Base-by-base conservation (phyloP, 768 basidiomycete genomes). In the Mycena pura region DNA sequence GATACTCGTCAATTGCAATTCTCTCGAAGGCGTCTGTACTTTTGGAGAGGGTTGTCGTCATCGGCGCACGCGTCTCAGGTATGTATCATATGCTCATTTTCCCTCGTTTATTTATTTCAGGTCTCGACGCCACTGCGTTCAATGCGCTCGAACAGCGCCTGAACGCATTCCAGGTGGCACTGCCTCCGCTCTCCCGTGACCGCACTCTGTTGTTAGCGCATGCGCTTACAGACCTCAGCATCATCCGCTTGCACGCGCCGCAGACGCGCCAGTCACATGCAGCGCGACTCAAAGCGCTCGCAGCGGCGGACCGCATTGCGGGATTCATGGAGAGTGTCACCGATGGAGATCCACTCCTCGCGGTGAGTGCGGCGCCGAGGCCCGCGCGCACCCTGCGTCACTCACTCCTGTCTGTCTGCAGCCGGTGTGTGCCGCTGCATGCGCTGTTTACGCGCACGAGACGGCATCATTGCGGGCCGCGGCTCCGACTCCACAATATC, bases 1-100 rank as follows among this genome's bases (percentile, higher is more conserved):
- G 54, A 13, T 43, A 43, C 28, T 39, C 55, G 0, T 15, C 62
- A 1, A 27, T 53, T 10, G 48, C 62, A 13, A 31, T 63, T 13
- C 15, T 63, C 2, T 28, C 36, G 6, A 63, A 63, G 19, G 49
- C 62, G 2, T 63, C 62, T 5, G 49, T 50, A 19, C 25, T 58
- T 9, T 22, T 63, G 13, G 62, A 63, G 29, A 43, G 56, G 6
- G 31, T 58, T n/a, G 11, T 48, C 15, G 22, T 46, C 1, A 39
- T 60, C 22, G 9, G 14, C 6, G 36, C 4, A 10, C 50, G 51
- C 5, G 38, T 22, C 3, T 9, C 34, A 1, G 32, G 58, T 60
- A 24, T 14, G 55, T 25, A n/a, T n/a, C n/a, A n/a, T n/a, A n/a
- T n/a, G n/a, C n/a, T n/a, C n/a, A n/a, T 27, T 27, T 55, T 11